Evolutionary conservation across 805 yeast species (phyloP), one percentile per base, ranked within the genome.

Genomic region (Blastobotrys mokoenaii): DNA sequence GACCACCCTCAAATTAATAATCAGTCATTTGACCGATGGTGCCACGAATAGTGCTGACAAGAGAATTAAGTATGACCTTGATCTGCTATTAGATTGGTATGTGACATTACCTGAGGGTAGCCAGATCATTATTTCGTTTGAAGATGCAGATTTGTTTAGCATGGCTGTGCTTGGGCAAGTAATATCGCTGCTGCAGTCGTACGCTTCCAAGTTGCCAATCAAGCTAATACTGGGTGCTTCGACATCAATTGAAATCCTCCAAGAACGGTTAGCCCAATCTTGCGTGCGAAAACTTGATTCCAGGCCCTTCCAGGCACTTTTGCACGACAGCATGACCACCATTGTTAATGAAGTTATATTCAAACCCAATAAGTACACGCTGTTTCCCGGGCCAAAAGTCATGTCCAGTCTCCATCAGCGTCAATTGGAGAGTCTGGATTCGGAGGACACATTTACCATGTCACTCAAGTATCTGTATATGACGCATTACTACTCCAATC

Each of bases 131-230:
- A 39, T 63, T 2, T 45, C 62, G 11, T 45, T 67, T 2, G 69
- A 68, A 20, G 71, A 68, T 47, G 62, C 69, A 3, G 71, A 66
- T 27, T 58, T 67, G 8, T 68, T 67, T 49, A 63, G 61, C 3
- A 43, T 49, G 2, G 43, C 47, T 1, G 48, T 67, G 1, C 42
- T 67, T 3, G 37, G 63, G 1, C 58, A 54, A 2, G 48, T 66
- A 20, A 50, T 67, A 12, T 44, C 47, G 10, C 55, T 64, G 52
- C 52, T 66, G 51, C 60, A 59, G 40, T 48, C 62, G 1, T 68
- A 67, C 44, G 51, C 55, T 3, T 45, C 49, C 14, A 49, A 46
- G 35, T 48, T 67, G 30, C 65, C 67, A 2, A 46, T 68, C 39
- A 56, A 59, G 18, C 48, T 68, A 2, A 49, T 68, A 10, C 43